These are phyloP conservation scores for Dictyostelium brefeldianum DNA, from an alignment of 78 protist species.

Conservation along the genomic window DNA sequence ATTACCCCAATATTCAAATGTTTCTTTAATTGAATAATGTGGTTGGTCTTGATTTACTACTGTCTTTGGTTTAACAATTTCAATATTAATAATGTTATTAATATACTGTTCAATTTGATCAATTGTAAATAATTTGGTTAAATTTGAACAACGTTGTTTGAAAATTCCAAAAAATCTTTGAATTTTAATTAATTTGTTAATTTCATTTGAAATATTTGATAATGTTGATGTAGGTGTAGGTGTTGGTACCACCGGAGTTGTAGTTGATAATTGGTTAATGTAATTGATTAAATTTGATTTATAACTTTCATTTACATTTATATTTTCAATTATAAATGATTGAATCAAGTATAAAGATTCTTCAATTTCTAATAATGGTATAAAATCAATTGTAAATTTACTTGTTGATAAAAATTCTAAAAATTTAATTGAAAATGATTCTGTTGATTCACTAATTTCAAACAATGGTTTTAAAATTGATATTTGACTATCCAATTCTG, in stretches of 20 bases:
- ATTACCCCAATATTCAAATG: conserved; percentile 4
- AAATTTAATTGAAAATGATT: background rate
- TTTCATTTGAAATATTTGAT: background rate
- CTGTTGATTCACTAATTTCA: background rate
- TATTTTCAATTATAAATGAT: conserved; percentile 1
- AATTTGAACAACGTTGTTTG: conserved; percentile 7
- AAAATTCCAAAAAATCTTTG: conserved; percentile 34
- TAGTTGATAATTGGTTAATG: background rate
- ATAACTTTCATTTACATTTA: background rate
- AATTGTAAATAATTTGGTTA: background rate
- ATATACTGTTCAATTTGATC: background rate
- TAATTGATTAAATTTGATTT: background rate
- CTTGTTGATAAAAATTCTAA: background rate
- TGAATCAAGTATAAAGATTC: conserved; percentile 1
- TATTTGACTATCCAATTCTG: conserved; percentile 5
- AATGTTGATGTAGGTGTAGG: background rate
- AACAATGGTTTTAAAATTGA: background rate
- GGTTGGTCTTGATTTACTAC: background rate
- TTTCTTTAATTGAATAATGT: conserved; percentile 10
- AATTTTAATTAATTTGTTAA: background rate
- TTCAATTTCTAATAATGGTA: conserved; percentile 21
- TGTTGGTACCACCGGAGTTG: background rate
- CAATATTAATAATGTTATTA: background rate
- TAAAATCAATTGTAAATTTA: background rate
- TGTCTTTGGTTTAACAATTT: background rate